Percentiles rank a stretch among this genome's conserved stretches.
phyloP scores from a whole-genome alignment of 257 asterid genomes.

The Solanum sejunctum region DNA sequence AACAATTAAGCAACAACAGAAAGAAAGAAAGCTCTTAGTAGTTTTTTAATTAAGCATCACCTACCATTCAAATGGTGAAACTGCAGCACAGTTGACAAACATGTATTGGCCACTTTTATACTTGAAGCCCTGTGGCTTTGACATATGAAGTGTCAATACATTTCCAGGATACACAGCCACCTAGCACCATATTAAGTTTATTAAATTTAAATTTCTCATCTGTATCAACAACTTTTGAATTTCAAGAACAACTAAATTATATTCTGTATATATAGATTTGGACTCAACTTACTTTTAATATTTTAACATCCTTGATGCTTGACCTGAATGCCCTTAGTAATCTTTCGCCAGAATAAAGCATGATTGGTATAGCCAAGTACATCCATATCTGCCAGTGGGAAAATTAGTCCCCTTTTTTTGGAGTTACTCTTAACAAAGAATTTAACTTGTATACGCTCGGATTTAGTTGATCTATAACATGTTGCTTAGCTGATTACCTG shows the following conservation, averaged over 20 bases:
- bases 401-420: background rate
- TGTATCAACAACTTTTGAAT: background rate
- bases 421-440: background rate
- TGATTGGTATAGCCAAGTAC: conserved; percentile 55
- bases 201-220: background rate
- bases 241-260: background rate
- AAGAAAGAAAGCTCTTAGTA: background rate
- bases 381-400: conserved; percentile 59
- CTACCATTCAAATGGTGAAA: conserved; percentile 19
- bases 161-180: conserved; percentile 12
- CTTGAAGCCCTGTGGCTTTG: conserved; percentile 16
- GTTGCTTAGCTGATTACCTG: background rate
- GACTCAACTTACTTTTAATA: conserved; percentile 38
- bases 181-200: background rate
- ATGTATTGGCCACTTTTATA: conserved; percentile 18
- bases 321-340: conserved; percentile 58
- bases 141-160: conserved; percentile 7
- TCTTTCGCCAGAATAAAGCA: conserved; percentile 55
- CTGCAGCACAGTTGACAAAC: conserved; percentile 15
- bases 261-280: background rate
- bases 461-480: background rate
- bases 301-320: conserved; percentile 56
- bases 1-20: background rate
- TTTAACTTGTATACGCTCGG: background rate
- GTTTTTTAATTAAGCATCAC: background rate